These are phyloP conservation scores for Myotisia sp. DNA, from an alignment of 2,329 filamentous ascomycete species.

Conservation along the genomic window DNA sequence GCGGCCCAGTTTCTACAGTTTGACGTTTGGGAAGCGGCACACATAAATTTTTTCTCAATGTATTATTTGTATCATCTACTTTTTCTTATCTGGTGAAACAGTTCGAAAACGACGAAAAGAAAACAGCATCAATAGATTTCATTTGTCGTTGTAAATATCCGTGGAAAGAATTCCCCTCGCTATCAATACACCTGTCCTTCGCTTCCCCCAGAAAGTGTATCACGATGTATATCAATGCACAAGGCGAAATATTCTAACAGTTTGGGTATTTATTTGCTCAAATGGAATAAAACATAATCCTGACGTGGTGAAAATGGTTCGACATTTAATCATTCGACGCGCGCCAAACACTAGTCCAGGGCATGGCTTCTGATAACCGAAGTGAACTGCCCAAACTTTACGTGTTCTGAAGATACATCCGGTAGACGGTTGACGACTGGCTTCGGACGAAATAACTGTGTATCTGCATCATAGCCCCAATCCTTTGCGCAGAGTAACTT, in stretches of 20 bases:
- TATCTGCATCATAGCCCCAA: conserved; percentile 26
- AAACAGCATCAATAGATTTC: conserved; percentile 29
- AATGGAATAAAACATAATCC: too few relatives aligned
- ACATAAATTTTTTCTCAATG: conserved; percentile 15
- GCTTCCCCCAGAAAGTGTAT: background rate
- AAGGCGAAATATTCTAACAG: too few relatives aligned
- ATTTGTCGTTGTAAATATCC: conserved; percentile 17
- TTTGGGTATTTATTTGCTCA: too few relatives aligned
- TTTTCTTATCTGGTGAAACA: conserved; percentile 22
- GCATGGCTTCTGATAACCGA: conserved; percentile 20
- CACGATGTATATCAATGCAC: too few relatives aligned
- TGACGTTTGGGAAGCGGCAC: too few relatives aligned
- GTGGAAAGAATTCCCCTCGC: background rate
- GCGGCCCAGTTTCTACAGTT: too few relatives aligned
- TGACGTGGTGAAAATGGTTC: too few relatives aligned
- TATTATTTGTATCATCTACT: conserved; percentile 28
- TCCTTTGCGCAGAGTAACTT: conserved; percentile 22
- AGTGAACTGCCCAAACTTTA: conserved; percentile 22
- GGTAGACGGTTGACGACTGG: conserved; percentile 14
- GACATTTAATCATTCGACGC: too few relatives aligned
- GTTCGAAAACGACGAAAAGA: conserved; percentile 5
- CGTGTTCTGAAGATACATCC: conserved; percentile 11
- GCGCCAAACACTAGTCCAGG: too few relatives aligned
- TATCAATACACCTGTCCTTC: background rate
- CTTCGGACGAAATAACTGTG: conserved; percentile 22